phyloP scores from a whole-genome alignment of 345 rosid species.

The Syzygium aqueum region DNA sequence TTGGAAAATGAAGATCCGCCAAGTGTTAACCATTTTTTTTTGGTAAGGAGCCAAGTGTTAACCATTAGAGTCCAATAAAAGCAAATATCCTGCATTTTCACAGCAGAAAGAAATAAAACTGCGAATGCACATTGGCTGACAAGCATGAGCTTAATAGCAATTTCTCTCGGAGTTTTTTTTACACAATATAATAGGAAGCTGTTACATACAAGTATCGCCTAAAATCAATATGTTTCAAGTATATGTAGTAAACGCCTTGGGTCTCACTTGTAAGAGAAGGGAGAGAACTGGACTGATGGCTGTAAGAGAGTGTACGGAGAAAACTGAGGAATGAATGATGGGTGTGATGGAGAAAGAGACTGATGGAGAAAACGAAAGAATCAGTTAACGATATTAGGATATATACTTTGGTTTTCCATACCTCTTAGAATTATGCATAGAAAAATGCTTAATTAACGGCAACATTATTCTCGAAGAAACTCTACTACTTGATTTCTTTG shows the following conservation, averaged over 20 bases:
- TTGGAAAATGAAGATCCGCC: not conserved
- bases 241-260: not conserved
- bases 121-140: not conserved
- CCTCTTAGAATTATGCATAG: not conserved
- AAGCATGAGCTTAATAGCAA: not conserved
- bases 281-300: not conserved
- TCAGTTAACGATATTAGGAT: not conserved
- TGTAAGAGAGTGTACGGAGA: not conserved
- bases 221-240: too few species aligned
- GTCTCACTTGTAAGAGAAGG: not conserved
- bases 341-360: not conserved
- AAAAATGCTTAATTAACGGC: rapidly evolving
- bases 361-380: not conserved
- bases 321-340: not conserved
- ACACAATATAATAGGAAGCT: not conserved
- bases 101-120: not conserved
- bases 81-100: not conserved
- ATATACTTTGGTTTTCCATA: not conserved
- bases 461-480: not conserved
- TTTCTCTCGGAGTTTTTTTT: not conserved
- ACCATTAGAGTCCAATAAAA: not conserved
- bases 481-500: not conserved
- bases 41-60: too few species aligned
- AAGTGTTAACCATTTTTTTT: too few species aligned
- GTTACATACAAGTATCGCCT: not conserved